These are phyloP conservation scores for Ophiostoma novo-ulmi DNA, from an alignment of 2,329 filamentous ascomycete genomes.

Conservation along the genomic window DNA sequence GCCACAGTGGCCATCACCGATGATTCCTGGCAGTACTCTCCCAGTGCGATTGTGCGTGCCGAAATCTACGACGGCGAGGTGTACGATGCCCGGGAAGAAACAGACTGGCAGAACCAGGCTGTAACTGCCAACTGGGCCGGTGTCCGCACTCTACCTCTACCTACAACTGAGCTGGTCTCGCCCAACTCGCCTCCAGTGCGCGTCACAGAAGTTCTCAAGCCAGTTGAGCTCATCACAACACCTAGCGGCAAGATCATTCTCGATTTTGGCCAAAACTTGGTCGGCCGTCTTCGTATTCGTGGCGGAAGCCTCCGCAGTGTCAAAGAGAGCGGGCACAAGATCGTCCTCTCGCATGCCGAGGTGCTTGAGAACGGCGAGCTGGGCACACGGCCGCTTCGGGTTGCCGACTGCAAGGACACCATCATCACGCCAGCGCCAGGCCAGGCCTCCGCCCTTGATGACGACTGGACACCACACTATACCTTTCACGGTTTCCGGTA, in stretches of 20 bases:
- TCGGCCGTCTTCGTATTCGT: conserved; percentile 44
- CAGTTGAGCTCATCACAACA: conserved; percentile 32
- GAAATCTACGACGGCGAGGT: conserved; percentile 52
- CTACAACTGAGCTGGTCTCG: conserved; percentile 36
- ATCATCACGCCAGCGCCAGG: conserved; percentile 31
- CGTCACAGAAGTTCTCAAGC: conserved; percentile 34
- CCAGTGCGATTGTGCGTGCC: conserved; percentile 33
- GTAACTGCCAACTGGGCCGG: neutral
- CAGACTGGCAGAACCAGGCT: conserved; percentile 1
- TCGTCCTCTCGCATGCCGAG: conserved; percentile 47
- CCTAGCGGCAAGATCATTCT: conserved; percentile 44
- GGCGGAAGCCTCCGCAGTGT: conserved; percentile 23
- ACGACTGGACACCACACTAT: conserved; percentile 43
- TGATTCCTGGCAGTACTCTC: conserved; percentile 26
- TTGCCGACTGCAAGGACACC: conserved; percentile 40
- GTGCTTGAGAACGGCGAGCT: conserved; percentile 48
- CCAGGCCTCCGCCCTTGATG: conserved; percentile 16
- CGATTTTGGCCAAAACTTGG: conserved; percentile 57
- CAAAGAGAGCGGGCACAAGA: conserved; percentile 36
- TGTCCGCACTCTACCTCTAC: conserved; percentile 29
- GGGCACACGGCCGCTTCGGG: conserved; percentile 39
- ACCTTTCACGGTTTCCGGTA: conserved; percentile 53
- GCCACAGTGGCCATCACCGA: conserved; percentile 11
- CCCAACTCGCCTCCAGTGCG: conserved; percentile 44
- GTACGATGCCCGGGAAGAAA: conserved; percentile 40